Evolutionary conservation across 768 basidiomycete genomes (phyloP), one percentile per base, ranked within the genome.

Genomic region (Auriscalpium microsporum): DNA sequence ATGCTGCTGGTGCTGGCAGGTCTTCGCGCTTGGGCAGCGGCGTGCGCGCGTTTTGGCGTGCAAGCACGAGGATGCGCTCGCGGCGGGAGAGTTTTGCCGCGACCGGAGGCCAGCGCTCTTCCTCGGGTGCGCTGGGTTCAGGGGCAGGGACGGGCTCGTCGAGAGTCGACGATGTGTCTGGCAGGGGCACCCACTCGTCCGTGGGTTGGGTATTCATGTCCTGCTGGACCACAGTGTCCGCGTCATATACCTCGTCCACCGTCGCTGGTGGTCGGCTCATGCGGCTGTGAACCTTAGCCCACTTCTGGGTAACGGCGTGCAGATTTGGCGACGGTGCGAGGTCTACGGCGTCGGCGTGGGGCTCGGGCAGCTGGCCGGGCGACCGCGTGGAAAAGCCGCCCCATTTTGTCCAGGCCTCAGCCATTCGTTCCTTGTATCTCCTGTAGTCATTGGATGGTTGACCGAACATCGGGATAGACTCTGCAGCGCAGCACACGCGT

Each of bases 41-140:
- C 6, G 58, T 59, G 16, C 56, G 56, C 2, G 58, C 56, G 38
- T 59, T 57, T 28, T 59, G 56, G 21, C 58, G 58, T 9, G 58
- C 58, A 46, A 57, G 51, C 28, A 45, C 35, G 16, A 59, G 56
- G 17, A 59, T 57, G 17, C 56, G 56, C n/a, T 59, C 58, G 37
- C 58, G 58, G 23, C 58, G 58, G 11, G 56, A 54, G 34, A 52
- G 48, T 48, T 51, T 58, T 11, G 16, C 1, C 11, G 36, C 21
- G 3, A 38, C 28, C 17, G 36, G 34, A 10, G 35, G 40, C 14
- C 4, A 3, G 40, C 14, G 40, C 4, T 42, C 40, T 42, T 42
- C 17, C 17, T 17, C 17, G 40, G 40, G 19, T 34, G 8, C 28
- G 9, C 9, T 7, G 55, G 28, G 11, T 36, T 37, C 46, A 3